Evolutionary conservation across 2,329 filamentous ascomycete genomes (phyloP).

Genomic region (Ophiostoma perfectum): DNA sequence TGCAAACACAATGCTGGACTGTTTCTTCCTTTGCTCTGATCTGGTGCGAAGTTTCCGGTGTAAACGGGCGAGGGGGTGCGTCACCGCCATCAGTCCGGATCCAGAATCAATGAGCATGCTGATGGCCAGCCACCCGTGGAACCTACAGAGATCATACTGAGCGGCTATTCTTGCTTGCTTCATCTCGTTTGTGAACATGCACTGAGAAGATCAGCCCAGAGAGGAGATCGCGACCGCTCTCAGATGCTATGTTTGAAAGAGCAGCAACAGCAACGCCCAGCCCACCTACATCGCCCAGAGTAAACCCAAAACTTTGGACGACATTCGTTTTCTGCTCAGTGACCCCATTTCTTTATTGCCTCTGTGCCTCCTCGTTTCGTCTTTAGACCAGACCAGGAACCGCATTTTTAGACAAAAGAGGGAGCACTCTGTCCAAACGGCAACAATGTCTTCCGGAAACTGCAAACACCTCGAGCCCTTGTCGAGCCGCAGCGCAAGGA

Average conservation of each 20-base stretch:
- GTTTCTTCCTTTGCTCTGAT: background rate
- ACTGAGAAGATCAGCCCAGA: background rate
- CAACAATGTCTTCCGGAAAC: background rate
- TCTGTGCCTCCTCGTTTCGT: background rate
- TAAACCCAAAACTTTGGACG: background rate
- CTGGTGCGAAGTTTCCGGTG: background rate
- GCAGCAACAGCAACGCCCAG: background rate
- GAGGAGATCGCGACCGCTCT: background rate
- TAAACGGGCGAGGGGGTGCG: background rate
- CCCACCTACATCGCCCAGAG: too few species aligned
- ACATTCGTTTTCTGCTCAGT: background rate
- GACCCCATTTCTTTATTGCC: background rate
- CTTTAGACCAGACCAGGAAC: background rate
- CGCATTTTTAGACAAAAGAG: background rate
- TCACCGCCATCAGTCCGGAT: background rate
- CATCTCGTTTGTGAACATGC: background rate
- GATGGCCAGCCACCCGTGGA: background rate
- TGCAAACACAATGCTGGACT: background rate
- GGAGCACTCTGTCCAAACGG: background rate
- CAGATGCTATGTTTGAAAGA: background rate
- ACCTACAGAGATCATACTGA: slow-evolving; percentile 1
- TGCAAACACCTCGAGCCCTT: background rate
- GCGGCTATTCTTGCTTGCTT: slow-evolving; percentile 9
- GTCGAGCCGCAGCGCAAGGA: background rate
- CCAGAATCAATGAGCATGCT: background rate